A percentile compares a stretch with the other conserved stretches of the same genome.
phyloP scores from a whole-genome alignment of 208 protist genomes.

The Leishmania amazonensis region DNA sequence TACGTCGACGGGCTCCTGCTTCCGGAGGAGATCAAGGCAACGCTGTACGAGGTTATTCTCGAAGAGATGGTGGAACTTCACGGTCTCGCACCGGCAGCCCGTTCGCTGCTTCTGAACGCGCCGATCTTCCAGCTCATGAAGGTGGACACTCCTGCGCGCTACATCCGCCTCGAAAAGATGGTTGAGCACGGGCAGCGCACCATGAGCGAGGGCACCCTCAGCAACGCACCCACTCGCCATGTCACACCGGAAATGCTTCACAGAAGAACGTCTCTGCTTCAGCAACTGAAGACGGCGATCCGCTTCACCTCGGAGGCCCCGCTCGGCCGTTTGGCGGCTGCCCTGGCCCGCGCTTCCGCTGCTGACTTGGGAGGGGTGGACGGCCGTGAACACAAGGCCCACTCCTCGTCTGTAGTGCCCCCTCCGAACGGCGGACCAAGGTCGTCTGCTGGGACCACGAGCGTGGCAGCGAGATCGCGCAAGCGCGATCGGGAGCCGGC shows the following conservation, averaged over 20 bases:
- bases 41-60: conserved; percentile 80
- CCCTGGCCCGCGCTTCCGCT: conserved; percentile 31
- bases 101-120: conserved; percentile 74
- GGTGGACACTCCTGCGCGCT: conserved; percentile 44
- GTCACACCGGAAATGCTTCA: conserved; percentile 37
- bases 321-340: conserved; percentile 48
- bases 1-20: conserved; percentile 74
- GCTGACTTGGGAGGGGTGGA: background rate
- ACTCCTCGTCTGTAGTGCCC: background rate
- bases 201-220: conserved; percentile 7
- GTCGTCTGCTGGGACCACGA: background rate
- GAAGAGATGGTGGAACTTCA: conserved; percentile 78
- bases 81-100: conserved; percentile 59
- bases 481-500: conserved; percentile 15
- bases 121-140: conserved; percentile 73
- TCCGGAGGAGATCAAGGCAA: conserved; percentile 63
- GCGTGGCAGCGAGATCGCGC: background rate
- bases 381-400: background rate
- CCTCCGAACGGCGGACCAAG: background rate
- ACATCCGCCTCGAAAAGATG: conserved; percentile 65
- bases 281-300: conserved; percentile 52
- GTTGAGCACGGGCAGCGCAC: conserved; percentile 41
- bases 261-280: conserved; percentile 48
- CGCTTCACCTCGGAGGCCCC: conserved; percentile 54
- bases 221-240: conserved; percentile 7